Percentiles rank a stretch among this genome's conserved stretches.
These are phyloP conservation scores for Dothistroma pini DNA, from an alignment of 2,329 filamentous ascomycete species.

Conservation along the genomic window DNA sequence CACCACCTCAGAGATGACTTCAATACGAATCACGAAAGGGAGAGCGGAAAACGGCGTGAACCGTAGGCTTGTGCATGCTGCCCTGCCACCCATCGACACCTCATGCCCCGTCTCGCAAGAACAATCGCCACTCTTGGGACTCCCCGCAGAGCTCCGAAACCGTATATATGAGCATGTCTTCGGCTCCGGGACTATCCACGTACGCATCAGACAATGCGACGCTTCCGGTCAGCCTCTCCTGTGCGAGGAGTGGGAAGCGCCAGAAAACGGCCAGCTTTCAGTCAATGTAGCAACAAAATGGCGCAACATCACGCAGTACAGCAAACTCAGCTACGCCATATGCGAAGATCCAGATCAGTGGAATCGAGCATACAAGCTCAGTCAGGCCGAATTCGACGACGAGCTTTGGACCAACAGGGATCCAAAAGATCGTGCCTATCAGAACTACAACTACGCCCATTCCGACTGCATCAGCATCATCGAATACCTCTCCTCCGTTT, in stretches of 20 bases:
- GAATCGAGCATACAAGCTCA: neutral
- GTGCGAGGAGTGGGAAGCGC: neutral
- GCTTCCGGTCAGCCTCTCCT: neutral
- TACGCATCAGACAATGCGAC: neutral
- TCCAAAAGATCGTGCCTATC: neutral
- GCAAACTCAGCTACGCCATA: neutral
- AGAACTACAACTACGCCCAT: neutral
- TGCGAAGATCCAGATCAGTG: neutral
- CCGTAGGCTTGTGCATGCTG: neutral
- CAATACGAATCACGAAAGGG: neutral
- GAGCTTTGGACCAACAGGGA: neutral
- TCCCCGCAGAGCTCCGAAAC: neutral
- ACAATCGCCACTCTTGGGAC: constrained; percentile 1
- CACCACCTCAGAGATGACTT: neutral
- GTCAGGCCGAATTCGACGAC: neutral
- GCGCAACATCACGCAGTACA: neutral
- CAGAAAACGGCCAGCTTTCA: neutral
- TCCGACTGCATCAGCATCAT: neutral
- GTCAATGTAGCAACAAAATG: neutral
- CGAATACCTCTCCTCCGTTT: neutral
- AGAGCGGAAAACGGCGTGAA: neutral
- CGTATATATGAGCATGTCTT: constrained; percentile 1
- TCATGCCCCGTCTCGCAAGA: neutral
- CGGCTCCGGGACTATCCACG: neutral
- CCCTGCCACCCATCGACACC: neutral